phyloP scores from a whole-genome alignment of 331 rosid genomes.

The Rosa hybrid region DNA sequence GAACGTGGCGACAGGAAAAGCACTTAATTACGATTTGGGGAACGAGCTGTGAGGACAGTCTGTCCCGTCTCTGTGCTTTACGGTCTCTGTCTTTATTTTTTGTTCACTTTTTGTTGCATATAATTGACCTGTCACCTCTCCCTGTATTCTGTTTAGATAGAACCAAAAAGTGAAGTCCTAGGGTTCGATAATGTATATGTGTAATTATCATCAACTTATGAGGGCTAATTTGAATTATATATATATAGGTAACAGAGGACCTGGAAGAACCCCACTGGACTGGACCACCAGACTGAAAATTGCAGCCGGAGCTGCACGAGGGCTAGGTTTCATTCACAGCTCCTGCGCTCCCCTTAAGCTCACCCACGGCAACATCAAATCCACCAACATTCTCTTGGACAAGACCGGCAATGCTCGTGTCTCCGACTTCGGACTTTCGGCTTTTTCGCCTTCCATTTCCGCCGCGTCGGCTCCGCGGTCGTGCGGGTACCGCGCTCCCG shows the following conservation, averaged over 20 bases:
- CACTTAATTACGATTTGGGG: conserved; percentile 41
- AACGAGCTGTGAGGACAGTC: conserved; percentile 20
- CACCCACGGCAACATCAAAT: conserved; percentile 81
- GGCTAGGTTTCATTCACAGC: conserved; percentile 67
- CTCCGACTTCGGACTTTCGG: conserved; percentile 73
- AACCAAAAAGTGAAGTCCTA: conserved; percentile 15
- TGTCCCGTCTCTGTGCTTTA: neutral
- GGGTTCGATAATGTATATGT: neutral
- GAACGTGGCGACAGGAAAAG: conserved; percentile 20
- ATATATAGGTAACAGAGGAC: conserved; percentile 78
- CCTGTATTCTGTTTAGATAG: neutral
- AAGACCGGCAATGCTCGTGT: conserved; percentile 55
- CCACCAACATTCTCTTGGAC: conserved; percentile 75
- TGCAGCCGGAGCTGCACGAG: conserved; percentile 76
- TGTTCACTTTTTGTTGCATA: conserved; percentile 37
- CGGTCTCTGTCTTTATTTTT: conserved; percentile 13
- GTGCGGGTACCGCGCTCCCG: conserved; percentile 83
- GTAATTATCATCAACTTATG: conserved; percentile 1
- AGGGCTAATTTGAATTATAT: neutral
- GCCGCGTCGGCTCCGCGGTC: conserved; percentile 31
- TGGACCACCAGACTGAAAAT: conserved; percentile 84
- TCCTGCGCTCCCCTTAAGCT: conserved; percentile 64
- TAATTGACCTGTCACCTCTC: conserved; percentile 10
- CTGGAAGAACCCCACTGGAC: conserved; percentile 84
- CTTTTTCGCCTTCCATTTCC: conserved; percentile 38